Percentiles rank a stretch among this genome's conserved stretches.
Evolutionary conservation across 306 rosid species (phyloP).

Genomic region (Dryas drummondii): DNA sequence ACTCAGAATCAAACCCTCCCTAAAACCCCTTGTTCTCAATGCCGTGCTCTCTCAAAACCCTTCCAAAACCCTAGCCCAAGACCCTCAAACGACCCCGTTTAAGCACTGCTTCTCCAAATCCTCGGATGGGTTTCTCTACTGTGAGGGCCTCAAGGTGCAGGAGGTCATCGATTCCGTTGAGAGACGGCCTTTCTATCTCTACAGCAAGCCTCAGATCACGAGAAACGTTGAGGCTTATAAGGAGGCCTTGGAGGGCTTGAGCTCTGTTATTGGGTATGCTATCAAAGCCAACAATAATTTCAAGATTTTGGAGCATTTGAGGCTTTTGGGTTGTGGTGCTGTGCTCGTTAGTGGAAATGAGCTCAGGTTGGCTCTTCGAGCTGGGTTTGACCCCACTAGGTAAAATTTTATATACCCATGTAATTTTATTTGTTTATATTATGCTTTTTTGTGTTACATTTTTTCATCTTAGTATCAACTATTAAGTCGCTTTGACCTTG

Average conservation of each 20-base stretch:
- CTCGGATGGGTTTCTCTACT: constrained; percentile 75
- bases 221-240: constrained; percentile 79
- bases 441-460: not conserved
- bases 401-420: constrained; percentile 20
- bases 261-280: constrained; percentile 77
- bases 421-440: not conserved
- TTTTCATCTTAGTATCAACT: too few species aligned
- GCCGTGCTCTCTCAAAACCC: constrained; percentile 63
- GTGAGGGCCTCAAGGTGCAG: constrained; percentile 69
- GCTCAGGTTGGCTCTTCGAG: constrained; percentile 72
- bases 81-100: constrained; percentile 38
- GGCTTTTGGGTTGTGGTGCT: constrained; percentile 84
- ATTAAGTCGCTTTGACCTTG: not conserved
- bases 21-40: constrained; percentile 38
- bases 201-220: constrained; percentile 86
- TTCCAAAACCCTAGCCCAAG: constrained; percentile 30
- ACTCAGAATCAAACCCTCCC: constrained; percentile 32
- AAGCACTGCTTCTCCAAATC: constrained; percentile 75
- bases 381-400: constrained; percentile 90
- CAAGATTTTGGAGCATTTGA: constrained; percentile 87
- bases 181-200: constrained; percentile 82
- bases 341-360: constrained; percentile 98
- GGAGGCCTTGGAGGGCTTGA: constrained; percentile 75
- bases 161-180: constrained; percentile 89
- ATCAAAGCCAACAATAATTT: constrained; percentile 90